phyloP scores from a whole-genome alignment of 2,329 filamentous ascomycete species.

The Paecilomyces formosus region DNA sequence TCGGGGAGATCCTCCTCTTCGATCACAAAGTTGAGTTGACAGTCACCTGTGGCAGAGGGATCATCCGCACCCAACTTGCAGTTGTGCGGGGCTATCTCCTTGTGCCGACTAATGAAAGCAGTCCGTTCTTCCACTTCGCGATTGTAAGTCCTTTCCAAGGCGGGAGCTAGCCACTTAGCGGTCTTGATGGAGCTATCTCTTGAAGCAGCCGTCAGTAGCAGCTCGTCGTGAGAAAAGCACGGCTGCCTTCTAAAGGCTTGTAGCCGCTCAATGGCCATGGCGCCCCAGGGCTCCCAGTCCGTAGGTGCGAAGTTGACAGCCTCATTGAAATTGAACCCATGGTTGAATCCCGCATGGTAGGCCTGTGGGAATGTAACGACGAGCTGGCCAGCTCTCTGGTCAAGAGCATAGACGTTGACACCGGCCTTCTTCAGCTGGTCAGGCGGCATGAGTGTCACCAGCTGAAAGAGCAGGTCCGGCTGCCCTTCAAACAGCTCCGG shows the following conservation, averaged over 20 bases:
- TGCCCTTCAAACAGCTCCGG: constrained; percentile 96
- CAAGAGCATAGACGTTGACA: constrained; percentile 87
- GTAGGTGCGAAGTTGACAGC: constrained; percentile 94
- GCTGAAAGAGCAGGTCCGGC: constrained; percentile 89
- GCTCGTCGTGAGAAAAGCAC: constrained; percentile 94
- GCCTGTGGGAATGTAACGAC: constrained; percentile 96
- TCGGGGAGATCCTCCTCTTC: constrained; percentile 73
- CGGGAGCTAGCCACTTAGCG: constrained; percentile 89
- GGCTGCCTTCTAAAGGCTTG: constrained; percentile 84
- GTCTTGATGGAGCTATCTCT: constrained; percentile 77
- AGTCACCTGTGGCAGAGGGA: constrained; percentile 39
- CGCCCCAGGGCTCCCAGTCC: constrained; percentile 92
- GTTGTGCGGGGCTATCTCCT: constrained; percentile 45
- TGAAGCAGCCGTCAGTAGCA: constrained; percentile 83
- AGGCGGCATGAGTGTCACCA: constrained; percentile 91
- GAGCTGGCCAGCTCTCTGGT: constrained; percentile 91
- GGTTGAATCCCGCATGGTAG: constrained; percentile 97
- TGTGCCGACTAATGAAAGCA: constrained; percentile 61
- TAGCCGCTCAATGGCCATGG: constrained; percentile 75
- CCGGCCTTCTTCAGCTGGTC: constrained; percentile 89
- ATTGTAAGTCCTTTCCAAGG: constrained; percentile 67
- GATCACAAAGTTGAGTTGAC: constrained; percentile 55
- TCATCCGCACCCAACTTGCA: constrained; percentile 47
- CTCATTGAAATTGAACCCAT: constrained; percentile 98
- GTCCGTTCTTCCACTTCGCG: constrained; percentile 65